phyloP scores from a whole-genome alignment of 1,284 basidiomycete species.

The Agroathelia rolfsii region DNA sequence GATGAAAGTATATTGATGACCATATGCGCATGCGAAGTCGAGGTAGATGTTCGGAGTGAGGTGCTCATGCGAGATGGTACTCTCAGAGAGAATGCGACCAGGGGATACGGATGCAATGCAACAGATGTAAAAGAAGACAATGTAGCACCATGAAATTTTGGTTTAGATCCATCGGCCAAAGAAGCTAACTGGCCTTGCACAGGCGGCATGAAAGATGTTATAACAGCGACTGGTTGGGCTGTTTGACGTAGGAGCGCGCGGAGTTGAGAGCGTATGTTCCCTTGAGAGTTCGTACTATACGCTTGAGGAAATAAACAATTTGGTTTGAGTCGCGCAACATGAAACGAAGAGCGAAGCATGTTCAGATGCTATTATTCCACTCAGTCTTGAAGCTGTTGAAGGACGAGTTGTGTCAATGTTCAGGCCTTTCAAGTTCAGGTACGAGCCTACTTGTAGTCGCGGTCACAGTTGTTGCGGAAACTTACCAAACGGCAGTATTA shows the following conservation, averaged over 20 bases:
- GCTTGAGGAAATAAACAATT: too few species aligned
- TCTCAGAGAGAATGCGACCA: slow-evolving; percentile 81
- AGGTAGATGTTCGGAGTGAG: slow-evolving; percentile 32
- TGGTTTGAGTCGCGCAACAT: too few species aligned
- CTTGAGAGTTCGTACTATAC: too few species aligned
- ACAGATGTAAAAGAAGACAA: slow-evolving; percentile 90
- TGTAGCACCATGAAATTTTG: slow-evolving; percentile 72
- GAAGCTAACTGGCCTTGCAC: too few species aligned
- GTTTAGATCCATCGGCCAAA: slow-evolving; percentile 7
- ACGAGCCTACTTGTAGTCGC: too few species aligned
- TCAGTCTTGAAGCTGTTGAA: too few species aligned
- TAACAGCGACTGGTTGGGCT: slow-evolving; percentile 54
- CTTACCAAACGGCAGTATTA: too few species aligned
- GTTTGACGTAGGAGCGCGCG: slow-evolving; percentile 41
- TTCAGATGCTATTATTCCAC: too few species aligned
- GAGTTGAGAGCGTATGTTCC: slow-evolving; percentile 18
- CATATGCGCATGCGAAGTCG: slow-evolving; percentile 31
- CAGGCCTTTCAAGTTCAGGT: too few species aligned
- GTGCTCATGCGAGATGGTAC: slow-evolving; percentile 82
- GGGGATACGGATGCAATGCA: slow-evolving; percentile 76
- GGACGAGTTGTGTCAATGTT: too few species aligned
- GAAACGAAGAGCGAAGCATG: too few species aligned
- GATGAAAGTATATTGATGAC: slow-evolving; percentile 63
- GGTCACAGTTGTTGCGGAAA: too few species aligned
- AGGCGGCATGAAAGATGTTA: slow-evolving; percentile 37